Conservation (phyloP, 73 alveolate genomes). For the Paramecium sonneborni region DNA sequence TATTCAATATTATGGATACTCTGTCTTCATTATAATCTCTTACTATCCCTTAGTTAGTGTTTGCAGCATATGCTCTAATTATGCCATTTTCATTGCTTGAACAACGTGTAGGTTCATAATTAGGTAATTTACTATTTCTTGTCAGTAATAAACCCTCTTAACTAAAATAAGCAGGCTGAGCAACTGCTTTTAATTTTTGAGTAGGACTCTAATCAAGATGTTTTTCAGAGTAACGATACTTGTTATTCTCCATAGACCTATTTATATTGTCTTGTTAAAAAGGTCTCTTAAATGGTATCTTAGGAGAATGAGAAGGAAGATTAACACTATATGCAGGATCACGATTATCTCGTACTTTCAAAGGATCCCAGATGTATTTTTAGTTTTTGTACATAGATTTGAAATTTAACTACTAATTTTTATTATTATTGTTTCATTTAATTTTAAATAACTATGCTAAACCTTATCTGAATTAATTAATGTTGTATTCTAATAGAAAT, state of each 20-base stretch:
- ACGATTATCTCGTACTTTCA: background rate
- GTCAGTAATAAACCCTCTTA: background rate
- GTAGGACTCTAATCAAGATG: conserved; percentile 21
- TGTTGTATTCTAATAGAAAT: conserved; percentile 82
- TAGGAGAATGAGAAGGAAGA: conserved; percentile 33
- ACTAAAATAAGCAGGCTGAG: conserved; percentile 42
- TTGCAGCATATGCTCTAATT: conserved; percentile 97
- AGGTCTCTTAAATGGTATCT: conserved; percentile 16
- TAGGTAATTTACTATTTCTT: conserved; percentile 61
- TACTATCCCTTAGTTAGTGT: conserved; percentile 96
- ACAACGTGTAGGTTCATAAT: conserved; percentile 83
- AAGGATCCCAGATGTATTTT: conserved; percentile 1
- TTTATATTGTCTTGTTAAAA: background rate
- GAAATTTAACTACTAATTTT: conserved; percentile 36
- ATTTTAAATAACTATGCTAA: conserved; percentile 70
- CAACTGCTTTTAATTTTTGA: background rate
- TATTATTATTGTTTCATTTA: conserved; percentile 26
- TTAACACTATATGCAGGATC: conserved; percentile 28
- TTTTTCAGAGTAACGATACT: conserved; percentile 6
- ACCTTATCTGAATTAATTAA: conserved; percentile 79
- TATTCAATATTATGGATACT: conserved; percentile 88
- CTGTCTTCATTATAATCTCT: conserved; percentile 95
- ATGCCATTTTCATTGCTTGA: conserved; percentile 87
- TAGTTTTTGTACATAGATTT: conserved; percentile 2
- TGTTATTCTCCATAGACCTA: conserved; percentile 31